Evolutionary conservation across 192 early-diverging fungal species (phyloP).

Genomic region (Coemansia sp.): DNA sequence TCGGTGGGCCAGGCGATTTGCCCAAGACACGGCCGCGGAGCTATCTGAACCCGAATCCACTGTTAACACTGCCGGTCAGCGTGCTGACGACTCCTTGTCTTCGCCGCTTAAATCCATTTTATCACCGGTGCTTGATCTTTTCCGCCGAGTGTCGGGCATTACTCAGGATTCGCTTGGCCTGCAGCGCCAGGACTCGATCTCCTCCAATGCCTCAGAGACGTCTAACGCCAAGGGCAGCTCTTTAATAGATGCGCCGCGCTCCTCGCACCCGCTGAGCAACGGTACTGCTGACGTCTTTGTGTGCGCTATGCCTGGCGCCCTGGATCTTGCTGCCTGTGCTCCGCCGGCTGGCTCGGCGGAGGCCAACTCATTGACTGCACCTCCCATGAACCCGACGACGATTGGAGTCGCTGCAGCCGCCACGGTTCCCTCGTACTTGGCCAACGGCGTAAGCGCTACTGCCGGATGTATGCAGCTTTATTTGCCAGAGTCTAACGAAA

Average conservation of each 20-base stretch:
- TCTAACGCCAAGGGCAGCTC: not conserved
- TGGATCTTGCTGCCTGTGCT: not conserved
- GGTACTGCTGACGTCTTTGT: not conserved
- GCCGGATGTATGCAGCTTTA: conserved; percentile 35
- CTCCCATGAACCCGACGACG: conserved; percentile 53
- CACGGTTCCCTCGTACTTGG: conserved; percentile 12
- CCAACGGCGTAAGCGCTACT: not conserved
- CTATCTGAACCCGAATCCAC: not conserved
- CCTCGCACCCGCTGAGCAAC: conserved; percentile 11
- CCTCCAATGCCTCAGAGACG: not conserved
- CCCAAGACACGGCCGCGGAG: not conserved
- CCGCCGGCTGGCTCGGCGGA: conserved; percentile 27
- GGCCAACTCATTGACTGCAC: conserved; percentile 47
- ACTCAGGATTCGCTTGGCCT: conserved; percentile 29
- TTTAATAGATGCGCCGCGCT: not conserved
- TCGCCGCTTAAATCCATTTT: conserved; percentile 53
- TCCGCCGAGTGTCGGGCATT: conserved; percentile 52
- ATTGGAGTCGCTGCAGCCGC: conserved; percentile 9
- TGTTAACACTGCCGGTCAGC: not conserved
- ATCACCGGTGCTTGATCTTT: conserved; percentile 41
- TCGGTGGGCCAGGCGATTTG: conserved; percentile 16
- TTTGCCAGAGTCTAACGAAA: conserved; percentile 27
- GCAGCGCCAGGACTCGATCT: conserved; percentile 18
- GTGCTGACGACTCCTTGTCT: conserved; percentile 11
- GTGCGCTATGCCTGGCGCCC: conserved; percentile 7